phyloP scores from a whole-genome alignment of 441 rosid species.

The Populus hybrid region DNA sequence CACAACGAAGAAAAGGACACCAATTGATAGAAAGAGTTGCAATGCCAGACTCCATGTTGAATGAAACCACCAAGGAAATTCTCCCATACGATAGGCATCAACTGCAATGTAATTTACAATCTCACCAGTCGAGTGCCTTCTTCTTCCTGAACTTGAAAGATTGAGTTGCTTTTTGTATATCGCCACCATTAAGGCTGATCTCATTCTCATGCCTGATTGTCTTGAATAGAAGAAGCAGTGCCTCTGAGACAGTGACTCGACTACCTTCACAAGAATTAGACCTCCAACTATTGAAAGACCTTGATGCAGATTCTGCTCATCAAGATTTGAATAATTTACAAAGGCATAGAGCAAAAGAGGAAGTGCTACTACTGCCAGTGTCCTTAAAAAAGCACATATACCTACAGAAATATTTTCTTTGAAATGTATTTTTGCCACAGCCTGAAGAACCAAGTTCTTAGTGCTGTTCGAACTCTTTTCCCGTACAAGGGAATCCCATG shows the following conservation, averaged over 20 bases:
- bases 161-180: constrained; percentile 73
- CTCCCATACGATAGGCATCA: constrained; percentile 93
- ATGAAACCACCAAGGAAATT: constrained; percentile 89
- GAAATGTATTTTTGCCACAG: constrained; percentile 52
- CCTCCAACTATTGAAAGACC: constrained; percentile 61
- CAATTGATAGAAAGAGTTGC: constrained; percentile 68
- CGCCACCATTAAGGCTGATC: constrained; percentile 89
- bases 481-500: constrained; percentile 47
- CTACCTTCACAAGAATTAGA: constrained; percentile 51
- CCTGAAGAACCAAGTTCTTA: constrained; percentile 52
- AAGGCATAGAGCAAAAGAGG: constrained; percentile 76
- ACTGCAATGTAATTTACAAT: constrained; percentile 77
- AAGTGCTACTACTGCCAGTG: constrained; percentile 53
- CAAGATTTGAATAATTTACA: constrained; percentile 58
- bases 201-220: constrained; percentile 83
- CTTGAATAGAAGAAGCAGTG: constrained; percentile 68
- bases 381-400: constrained; percentile 52
- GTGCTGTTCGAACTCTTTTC: constrained; percentile 28
- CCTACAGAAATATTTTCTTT: constrained; percentile 59
- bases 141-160: constrained; percentile 71
- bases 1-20: constrained; percentile 57
- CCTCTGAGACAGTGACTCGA: constrained; percentile 84
- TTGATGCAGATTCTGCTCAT: constrained; percentile 38
- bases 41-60: constrained; percentile 52
- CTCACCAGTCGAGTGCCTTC: constrained; percentile 81